Percentiles rank a stretch among this genome's conserved stretches.
phyloP scores from a whole-genome alignment of 176 grass and related monocot genomes.

The Canna indica region DNA sequence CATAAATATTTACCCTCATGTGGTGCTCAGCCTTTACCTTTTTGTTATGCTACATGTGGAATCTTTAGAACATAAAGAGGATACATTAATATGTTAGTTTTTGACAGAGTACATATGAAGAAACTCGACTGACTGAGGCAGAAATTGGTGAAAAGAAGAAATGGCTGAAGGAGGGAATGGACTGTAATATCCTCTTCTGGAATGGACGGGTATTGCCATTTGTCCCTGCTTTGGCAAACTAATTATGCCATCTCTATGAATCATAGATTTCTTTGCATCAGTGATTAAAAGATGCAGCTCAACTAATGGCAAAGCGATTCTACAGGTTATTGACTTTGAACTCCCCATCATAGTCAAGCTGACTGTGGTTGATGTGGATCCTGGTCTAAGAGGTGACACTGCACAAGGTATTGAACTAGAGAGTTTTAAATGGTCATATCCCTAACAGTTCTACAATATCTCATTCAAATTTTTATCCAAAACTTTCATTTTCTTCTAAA shows the following conservation, averaged over 20 bases:
- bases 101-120: constrained; percentile 52
- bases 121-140: constrained; percentile 59
- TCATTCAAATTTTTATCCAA: neutral
- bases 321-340: constrained; percentile 87
- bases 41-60: neutral
- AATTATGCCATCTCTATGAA: neutral
- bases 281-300: neutral
- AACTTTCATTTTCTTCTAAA: neutral
- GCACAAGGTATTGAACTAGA: constrained; percentile 39
- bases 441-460: neutral
- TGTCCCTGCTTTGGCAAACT: neutral
- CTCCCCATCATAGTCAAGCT: constrained; percentile 70
- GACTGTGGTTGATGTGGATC: constrained; percentile 65
- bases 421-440: neutral
- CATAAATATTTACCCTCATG: too few species aligned
- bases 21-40: neutral
- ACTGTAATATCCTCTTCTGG: constrained; percentile 88
- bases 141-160: constrained; percentile 77
- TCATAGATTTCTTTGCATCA: constrained; percentile 1
- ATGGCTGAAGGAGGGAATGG: constrained; percentile 86
- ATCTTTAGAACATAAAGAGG: neutral
- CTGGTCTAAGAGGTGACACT: constrained; percentile 53
- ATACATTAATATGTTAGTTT: neutral
- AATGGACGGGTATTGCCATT: constrained; percentile 61
- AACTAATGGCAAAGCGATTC: neutral